phyloP scores from a whole-genome alignment of 352 stramenopile species.

The Pythium plurisporium region DNA sequence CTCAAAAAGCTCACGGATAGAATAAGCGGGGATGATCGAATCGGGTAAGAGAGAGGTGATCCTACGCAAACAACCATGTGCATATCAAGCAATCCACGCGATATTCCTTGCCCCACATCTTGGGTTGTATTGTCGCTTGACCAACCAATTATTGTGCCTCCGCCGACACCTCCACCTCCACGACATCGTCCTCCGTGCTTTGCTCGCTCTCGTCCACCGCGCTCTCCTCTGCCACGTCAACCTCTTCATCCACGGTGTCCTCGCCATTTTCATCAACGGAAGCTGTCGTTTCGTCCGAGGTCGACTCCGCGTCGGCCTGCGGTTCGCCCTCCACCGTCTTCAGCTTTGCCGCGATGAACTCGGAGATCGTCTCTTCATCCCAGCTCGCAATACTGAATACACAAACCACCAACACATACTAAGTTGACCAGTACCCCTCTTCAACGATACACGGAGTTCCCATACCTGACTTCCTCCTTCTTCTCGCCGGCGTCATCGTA shows the following conservation, averaged over 20 bases:
- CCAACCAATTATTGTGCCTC: conserved; percentile 7
- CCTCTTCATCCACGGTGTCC: not conserved
- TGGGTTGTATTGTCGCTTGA: too few species aligned
- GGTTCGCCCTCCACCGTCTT: conserved; percentile 19
- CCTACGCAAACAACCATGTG: too few species aligned
- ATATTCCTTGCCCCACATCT: too few species aligned
- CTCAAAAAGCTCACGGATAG: conserved; percentile 4
- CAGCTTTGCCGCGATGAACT: conserved; percentile 67
- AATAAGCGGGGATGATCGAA: conserved; percentile 3
- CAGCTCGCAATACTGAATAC: conserved; percentile 51
- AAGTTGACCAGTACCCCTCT: too few species aligned
- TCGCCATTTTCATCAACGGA: too few species aligned
- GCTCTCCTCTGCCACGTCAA: conserved; percentile 14
- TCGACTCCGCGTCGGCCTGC: not conserved
- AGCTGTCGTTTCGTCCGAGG: not conserved
- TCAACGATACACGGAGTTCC: too few species aligned
- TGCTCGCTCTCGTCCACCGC: not conserved
- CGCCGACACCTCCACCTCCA: conserved; percentile 18
- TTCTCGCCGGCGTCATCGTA: conserved; percentile 46
- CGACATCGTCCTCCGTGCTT: not conserved
- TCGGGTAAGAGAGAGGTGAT: conserved; percentile 1
- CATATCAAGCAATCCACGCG: too few species aligned
- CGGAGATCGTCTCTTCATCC: conserved; percentile 67
- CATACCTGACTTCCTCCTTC: conserved; percentile 60
- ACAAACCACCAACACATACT: not conserved